Conservation (phyloP, 352 stramenopile genomes). For the Thraustotheca clavata region DNA sequence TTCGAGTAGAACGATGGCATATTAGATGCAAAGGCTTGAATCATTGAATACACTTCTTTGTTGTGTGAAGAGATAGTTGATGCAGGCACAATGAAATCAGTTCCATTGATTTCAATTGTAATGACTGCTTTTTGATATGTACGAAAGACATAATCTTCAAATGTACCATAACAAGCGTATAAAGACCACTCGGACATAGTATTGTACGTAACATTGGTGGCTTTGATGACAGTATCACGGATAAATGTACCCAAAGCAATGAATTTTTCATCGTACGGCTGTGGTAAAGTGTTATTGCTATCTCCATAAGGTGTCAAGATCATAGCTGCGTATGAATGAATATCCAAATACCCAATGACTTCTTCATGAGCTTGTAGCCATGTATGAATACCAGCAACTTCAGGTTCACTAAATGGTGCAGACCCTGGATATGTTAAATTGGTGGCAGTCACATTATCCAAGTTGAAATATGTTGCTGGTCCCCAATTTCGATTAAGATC, state of each 20-base stretch:
- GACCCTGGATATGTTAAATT: slow-evolving; percentile 28
- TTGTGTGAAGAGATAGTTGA: not conserved
- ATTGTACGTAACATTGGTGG: slow-evolving; percentile 23
- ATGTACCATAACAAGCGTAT: slow-evolving; percentile 30
- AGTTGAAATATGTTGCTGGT: slow-evolving; percentile 23
- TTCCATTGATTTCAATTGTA: slow-evolving; percentile 30
- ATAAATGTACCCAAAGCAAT: slow-evolving; percentile 27
- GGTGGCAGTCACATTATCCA: slow-evolving; percentile 15
- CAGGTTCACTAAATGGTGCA: slow-evolving; percentile 27
- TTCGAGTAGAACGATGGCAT: slow-evolving; percentile 1
- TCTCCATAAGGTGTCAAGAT: slow-evolving; percentile 29
- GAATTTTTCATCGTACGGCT: slow-evolving; percentile 26
- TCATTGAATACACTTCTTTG: not conserved
- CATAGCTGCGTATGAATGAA: slow-evolving; percentile 28
- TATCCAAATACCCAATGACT: slow-evolving; percentile 26
- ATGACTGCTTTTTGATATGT: slow-evolving; percentile 27
- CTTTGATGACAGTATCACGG: slow-evolving; percentile 24
- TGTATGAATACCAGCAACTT: slow-evolving; percentile 26
- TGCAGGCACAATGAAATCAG: slow-evolving; percentile 22
- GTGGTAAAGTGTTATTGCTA: slow-evolving; percentile 13
- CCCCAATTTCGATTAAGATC: slow-evolving; percentile 35
- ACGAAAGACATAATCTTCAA: slow-evolving; percentile 31
- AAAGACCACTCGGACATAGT: slow-evolving; percentile 23
- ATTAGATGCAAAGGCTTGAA: not conserved
- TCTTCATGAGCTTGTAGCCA: slow-evolving; percentile 27